Base-by-base conservation (phyloP, 495 filamentous ascomycete species). In the Letharia columbiana region DNA sequence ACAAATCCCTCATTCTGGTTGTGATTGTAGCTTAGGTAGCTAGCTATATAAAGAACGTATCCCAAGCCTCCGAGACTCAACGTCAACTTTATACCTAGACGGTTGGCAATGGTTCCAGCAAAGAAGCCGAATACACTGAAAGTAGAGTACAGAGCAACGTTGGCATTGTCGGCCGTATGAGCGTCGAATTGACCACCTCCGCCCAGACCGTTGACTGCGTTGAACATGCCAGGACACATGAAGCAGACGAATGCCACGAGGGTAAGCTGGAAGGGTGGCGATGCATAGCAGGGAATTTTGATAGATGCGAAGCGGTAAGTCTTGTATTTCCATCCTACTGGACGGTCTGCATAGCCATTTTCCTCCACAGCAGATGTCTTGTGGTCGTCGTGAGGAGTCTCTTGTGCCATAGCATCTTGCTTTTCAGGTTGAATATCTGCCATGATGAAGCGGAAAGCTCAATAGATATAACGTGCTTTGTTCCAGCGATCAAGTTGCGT, bases 151-250 rank as follows among this genome's bases (percentile, higher is more conserved):
- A 91, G 75, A 0, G 89, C 89, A 20, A 81, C 84, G 67, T 74
- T 79, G 52, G 87, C 41, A 50, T 77, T 73, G 62, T 80, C 80
- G 58, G 75, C 77, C 49, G 78, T 71, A 10, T 45, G 68, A 18
- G 74, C 61, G 65, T 80, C 74, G 12, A 79, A 59, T 65, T 81
- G 78, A 60, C 82, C 82, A 66, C 76, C 82, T 45, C 83, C 82
- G 49, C 82, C 82, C 42, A 85, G 73, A 49, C 82, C 82, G 65
- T 73, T 73, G 50, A 84, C 72, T 20, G 82, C 90, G 73, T 93
- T 94, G 79, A 89, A 93, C 83, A 84, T 85, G 74, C 74, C 73
- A 18, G 91, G 90, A 72, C 90, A 93, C 67, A 94, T 74, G 81
- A 94, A 93, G 75, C 91, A 95, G 54, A 92, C 89, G 61, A 82